Evolutionary conservation across 106 monocot species (phyloP).

Genomic region (Hemerocallis citrina): DNA sequence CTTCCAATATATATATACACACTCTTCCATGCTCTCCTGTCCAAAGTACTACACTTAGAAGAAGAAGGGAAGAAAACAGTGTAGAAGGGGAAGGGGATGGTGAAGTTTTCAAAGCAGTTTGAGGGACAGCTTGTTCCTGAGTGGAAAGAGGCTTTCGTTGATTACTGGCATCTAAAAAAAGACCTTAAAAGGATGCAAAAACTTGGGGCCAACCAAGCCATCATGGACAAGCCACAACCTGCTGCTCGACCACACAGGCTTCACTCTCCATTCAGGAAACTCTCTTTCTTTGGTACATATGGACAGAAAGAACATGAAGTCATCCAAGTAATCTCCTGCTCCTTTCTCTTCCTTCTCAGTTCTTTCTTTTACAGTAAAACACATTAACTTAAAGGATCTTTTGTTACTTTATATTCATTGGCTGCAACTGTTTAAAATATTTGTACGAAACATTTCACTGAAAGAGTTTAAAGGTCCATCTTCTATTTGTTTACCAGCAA

Average conservation of each 20-base stretch:
- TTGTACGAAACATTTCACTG: too few species aligned
- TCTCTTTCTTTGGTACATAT: slow-evolving; percentile 26
- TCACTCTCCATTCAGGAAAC: slow-evolving; percentile 29
- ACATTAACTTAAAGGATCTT: too few species aligned
- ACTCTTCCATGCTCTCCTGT: not conserved
- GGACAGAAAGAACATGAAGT: slow-evolving; percentile 28
- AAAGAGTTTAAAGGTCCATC: too few species aligned
- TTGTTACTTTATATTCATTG: too few species aligned
- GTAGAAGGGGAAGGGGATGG: slow-evolving; percentile 20
- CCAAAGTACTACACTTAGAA: slow-evolving; percentile 12
- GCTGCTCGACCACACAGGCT: slow-evolving; percentile 20
- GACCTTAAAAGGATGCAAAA: slow-evolving; percentile 64
- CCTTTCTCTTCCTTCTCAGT: too few species aligned
- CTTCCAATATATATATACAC: slow-evolving; percentile 21
- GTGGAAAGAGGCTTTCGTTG: slow-evolving; percentile 89
- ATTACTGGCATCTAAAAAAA: slow-evolving; percentile 75
- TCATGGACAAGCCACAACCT: not conserved
- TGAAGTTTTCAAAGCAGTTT: slow-evolving; percentile 88
- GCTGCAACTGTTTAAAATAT: too few species aligned
- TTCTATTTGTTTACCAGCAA: too few species aligned
- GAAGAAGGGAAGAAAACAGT: not conserved
- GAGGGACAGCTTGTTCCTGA: slow-evolving; percentile 81
- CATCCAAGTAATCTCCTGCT: slow-evolving; percentile 41
- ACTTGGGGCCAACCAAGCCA: not conserved
- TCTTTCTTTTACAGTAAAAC: too few species aligned